phyloP scores from a whole-genome alignment of 2,329 filamentous ascomycete species.

The Xylaria sp. region DNA sequence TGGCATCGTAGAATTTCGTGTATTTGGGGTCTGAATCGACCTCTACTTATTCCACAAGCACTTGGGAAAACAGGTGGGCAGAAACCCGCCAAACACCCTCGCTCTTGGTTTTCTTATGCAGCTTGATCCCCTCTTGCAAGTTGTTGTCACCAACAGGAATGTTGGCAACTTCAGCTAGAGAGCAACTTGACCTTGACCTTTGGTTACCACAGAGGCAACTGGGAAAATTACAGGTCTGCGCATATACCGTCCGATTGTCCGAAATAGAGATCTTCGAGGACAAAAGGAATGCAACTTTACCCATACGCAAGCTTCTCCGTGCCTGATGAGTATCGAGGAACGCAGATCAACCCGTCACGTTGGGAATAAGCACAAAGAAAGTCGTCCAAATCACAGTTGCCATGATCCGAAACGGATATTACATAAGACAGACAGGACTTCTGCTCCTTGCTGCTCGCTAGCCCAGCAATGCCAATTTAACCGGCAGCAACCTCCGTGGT shows the following conservation, averaged over 20 bases:
- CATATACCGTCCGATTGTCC: constrained; percentile 4
- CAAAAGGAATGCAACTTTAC: constrained; percentile 9
- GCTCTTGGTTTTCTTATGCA: too few species aligned
- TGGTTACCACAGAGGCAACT: neutral
- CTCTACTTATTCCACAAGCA: neutral
- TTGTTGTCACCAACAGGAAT: constrained; percentile 10
- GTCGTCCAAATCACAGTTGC: neutral
- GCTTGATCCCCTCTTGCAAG: neutral
- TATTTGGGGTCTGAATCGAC: too few species aligned
- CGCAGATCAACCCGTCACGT: constrained; percentile 10
- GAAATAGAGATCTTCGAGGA: constrained; percentile 6
- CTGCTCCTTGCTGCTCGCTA: neutral
- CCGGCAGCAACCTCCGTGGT: constrained; percentile 4
- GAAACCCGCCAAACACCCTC: too few species aligned
- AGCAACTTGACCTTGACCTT: neutral
- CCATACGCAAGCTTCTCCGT: constrained; percentile 10
- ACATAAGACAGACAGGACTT: neutral
- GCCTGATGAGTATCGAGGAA: constrained; percentile 15
- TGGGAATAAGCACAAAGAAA: neutral
- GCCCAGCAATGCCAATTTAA: constrained; percentile 9
- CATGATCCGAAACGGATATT: neutral
- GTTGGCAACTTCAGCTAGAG: neutral
- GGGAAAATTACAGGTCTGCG: neutral
- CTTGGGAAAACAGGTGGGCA: neutral
- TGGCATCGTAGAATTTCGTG: too few species aligned